These are phyloP conservation scores for Hibiscus mutabilis DNA, from an alignment of 345 rosid genomes.

Conservation along the genomic window DNA sequence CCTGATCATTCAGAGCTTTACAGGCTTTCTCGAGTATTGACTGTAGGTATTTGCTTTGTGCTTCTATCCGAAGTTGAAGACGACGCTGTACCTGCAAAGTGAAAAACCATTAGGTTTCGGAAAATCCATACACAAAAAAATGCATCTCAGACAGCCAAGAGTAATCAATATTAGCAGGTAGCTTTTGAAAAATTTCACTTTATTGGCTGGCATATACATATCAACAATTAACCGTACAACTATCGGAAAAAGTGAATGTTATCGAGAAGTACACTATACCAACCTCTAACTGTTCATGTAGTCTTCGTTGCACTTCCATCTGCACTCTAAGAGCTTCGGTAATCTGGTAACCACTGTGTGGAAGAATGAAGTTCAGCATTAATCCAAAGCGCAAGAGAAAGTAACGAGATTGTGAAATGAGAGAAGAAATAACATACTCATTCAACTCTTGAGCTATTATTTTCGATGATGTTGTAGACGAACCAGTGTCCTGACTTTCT, in stretches of 20 bases:
- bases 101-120: slow-evolving; percentile 7
- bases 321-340: slow-evolving; percentile 90
- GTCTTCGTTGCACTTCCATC: slow-evolving; percentile 95
- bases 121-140: neutral
- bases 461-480: slow-evolving; percentile 65
- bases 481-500: slow-evolving; percentile 81
- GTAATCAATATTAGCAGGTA: neutral
- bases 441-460: slow-evolving; percentile 58
- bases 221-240: neutral
- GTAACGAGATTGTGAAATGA: neutral
- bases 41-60: slow-evolving; percentile 86
- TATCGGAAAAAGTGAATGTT: neutral
- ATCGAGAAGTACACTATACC: slow-evolving; percentile 6
- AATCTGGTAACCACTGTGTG: slow-evolving; percentile 70
- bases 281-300: slow-evolving; percentile 96
- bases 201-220: neutral
- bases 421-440: slow-evolving; percentile 47
- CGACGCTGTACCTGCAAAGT: slow-evolving; percentile 67
- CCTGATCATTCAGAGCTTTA: slow-evolving; percentile 73
- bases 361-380: slow-evolving; percentile 23
- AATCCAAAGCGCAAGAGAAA: neutral
- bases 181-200: neutral
- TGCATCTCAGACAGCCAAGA: neutral
- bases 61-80: slow-evolving; percentile 85
- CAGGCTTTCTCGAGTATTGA: slow-evolving; percentile 87